Conservation (phyloP, 805 yeast genomes). For the Myxozyma udenii region DNA sequence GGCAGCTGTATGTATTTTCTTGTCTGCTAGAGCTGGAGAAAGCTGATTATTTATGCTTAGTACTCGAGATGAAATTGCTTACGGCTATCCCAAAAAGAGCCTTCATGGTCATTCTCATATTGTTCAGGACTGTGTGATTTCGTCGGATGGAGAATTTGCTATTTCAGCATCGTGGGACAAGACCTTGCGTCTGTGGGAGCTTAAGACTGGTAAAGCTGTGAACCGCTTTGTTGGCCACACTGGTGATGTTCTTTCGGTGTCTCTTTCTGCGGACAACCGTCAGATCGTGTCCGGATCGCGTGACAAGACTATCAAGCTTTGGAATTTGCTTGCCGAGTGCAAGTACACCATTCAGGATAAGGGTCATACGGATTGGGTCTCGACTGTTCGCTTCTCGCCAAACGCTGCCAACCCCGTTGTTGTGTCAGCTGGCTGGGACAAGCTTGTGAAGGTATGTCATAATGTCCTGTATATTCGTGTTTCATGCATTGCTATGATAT, state of each 20-base stretch:
- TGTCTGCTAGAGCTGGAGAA: too few species aligned
- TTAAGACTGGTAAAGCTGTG: constrained; percentile 88
- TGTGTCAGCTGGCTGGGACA: constrained; percentile 99
- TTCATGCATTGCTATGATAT: too few species aligned
- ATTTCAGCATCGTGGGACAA: constrained; percentile 99
- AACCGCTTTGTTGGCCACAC: constrained; percentile 97
- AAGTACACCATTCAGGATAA: constrained; percentile 72
- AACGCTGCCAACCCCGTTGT: constrained; percentile 55
- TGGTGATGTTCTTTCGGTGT: constrained; percentile 94
- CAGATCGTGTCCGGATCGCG: constrained; percentile 98
- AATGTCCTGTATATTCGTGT: neutral
- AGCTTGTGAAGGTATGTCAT: constrained; percentile 94
- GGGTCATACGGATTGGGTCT: constrained; percentile 99
- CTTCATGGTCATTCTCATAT: constrained; percentile 99
- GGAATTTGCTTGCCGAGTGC: constrained; percentile 99
- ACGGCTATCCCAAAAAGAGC: constrained; percentile 97
- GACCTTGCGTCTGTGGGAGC: constrained; percentile 98
- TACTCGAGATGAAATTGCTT: constrained; percentile 90
- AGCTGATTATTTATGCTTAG: neutral
- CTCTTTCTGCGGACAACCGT: constrained; percentile 94
- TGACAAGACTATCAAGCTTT: constrained; percentile 97
- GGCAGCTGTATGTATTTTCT: constrained; percentile 66
- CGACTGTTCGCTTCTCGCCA: constrained; percentile 97
- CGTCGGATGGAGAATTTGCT: constrained; percentile 97
- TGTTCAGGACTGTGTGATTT: constrained; percentile 94